A percentile compares a stretch with the other conserved stretches of the same genome.
These are phyloP conservation scores for Thraustochytrium sp. DNA, from an alignment of 352 stramenopile genomes.

Conservation along the genomic window DNA sequence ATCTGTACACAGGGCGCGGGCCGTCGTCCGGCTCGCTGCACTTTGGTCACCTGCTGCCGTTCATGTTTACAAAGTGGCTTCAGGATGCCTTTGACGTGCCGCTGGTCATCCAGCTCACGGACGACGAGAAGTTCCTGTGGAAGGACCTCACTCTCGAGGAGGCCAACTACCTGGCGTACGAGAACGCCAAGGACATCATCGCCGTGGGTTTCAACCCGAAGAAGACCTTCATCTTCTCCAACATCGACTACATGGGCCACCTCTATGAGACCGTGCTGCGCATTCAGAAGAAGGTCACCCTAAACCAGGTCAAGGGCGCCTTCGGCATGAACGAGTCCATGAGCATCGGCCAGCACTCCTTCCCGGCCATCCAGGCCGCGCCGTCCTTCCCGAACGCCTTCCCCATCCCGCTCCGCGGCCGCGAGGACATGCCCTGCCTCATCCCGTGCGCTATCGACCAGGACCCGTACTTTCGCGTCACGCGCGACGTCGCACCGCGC, in stretches of 20 bases:
- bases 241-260: conserved; percentile 96
- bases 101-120: conserved; percentile 99
- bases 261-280: conserved; percentile 99
- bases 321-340: conserved; percentile 91
- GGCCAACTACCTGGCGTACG: conserved; percentile 80
- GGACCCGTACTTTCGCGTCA: conserved; percentile 95
- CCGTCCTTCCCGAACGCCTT: conserved; percentile 97
- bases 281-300: conserved; percentile 89
- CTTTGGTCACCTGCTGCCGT: conserved; percentile 98
- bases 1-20: conserved; percentile 97
- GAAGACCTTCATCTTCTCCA: conserved; percentile 99
- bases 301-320: conserved; percentile 88
- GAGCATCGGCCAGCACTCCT: conserved; percentile 96
- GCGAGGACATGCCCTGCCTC: conserved; percentile 87
- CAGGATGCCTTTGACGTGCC: conserved; percentile 97
- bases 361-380: conserved; percentile 94
- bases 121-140: conserved; percentile 99
- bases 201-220: conserved; percentile 88
- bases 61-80: conserved; percentile 98
- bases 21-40: conserved; percentile 94
- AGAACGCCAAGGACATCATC: conserved; percentile 99
- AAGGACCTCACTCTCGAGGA: conserved; percentile 79
- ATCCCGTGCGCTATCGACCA: conserved; percentile 99
- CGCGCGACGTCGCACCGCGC: conserved; percentile 94
- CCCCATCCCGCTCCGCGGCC: conserved; percentile 72